phyloP scores from a whole-genome alignment of 768 basidiomycete genomes.

The Podaxis sp. region DNA sequence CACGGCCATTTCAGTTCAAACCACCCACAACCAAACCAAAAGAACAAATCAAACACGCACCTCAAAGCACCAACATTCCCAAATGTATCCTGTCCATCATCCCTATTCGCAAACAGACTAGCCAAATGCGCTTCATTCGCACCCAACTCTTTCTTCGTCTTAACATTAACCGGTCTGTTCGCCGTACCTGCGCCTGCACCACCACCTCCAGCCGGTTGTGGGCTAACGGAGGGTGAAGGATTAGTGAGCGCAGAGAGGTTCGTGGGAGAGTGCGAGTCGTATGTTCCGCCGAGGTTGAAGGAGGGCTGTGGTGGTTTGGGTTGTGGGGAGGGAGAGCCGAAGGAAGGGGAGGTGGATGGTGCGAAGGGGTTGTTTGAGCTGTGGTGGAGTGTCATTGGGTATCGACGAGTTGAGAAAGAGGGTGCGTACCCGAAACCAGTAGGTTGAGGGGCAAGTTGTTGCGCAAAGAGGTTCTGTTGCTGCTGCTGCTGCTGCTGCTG shows the following conservation, averaged over 20 bases:
- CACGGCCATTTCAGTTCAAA: no score
- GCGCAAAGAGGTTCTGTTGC: slow-evolving; percentile 46
- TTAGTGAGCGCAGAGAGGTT: slow-evolving; percentile 42
- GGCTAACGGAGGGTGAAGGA: slow-evolving; percentile 37
- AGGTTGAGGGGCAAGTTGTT: slow-evolving; percentile 54
- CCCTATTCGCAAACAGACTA: slow-evolving; percentile 78
- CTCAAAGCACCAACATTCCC: slow-evolving; percentile 71
- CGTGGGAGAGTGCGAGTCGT: slow-evolving; percentile 51
- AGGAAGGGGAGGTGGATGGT: slow-evolving; percentile 35
- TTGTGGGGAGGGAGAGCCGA: slow-evolving; percentile 23
- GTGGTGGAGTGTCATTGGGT: neutral
- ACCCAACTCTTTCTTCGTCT: slow-evolving; percentile 39
- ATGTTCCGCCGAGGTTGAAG: slow-evolving; percentile 74
- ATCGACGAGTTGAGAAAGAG: neutral
- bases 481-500: slow-evolving; percentile 62
- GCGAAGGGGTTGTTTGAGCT: slow-evolving; percentile 98
- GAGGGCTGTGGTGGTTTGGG: slow-evolving; percentile 43
- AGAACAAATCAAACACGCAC: no score
- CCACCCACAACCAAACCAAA: no score
- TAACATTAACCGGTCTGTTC: slow-evolving; percentile 34
- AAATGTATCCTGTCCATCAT: slow-evolving; percentile 94
- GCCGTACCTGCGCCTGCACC: slow-evolving; percentile 26
- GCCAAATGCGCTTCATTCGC: slow-evolving; percentile 82
- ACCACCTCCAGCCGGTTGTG: slow-evolving; percentile 17
- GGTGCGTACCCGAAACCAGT: slow-evolving; percentile 71